These are phyloP conservation scores for Mycothermus thermophilus DNA, from an alignment of 495 filamentous ascomycete species.

Conservation along the genomic window DNA sequence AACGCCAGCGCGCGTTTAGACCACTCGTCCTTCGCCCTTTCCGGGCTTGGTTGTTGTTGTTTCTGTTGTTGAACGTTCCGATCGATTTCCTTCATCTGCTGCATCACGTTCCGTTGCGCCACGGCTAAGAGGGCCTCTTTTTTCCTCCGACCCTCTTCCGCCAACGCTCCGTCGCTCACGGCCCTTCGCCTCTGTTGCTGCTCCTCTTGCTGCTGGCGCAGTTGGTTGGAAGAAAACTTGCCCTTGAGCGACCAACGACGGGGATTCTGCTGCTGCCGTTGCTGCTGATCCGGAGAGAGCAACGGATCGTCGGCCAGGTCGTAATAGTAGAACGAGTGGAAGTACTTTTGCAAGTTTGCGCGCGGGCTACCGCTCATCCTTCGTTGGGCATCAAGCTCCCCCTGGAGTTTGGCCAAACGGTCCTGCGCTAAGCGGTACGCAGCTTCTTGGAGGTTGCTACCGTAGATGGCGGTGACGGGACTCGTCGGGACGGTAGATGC, in stretches of 20 bases:
- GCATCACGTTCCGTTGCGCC: constrained; percentile 74
- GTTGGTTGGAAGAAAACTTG: no score
- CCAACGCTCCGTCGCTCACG: no score
- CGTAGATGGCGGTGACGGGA: constrained; percentile 21
- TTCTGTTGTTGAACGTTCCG: constrained; percentile 64
- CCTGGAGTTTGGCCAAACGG: constrained; percentile 63
- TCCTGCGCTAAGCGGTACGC: constrained; percentile 75
- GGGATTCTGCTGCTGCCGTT: no score
- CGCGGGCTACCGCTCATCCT: no score
- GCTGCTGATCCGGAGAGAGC: no score
- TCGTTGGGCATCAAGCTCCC: constrained; percentile 59
- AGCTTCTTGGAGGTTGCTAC: constrained; percentile 56
- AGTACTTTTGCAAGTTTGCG: no score
- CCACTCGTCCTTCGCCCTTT: constrained; percentile 65
- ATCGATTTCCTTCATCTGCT: constrained; percentile 64
- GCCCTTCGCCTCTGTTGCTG: no score
- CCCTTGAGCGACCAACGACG: no score
- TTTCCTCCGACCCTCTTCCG: constrained; percentile 59
- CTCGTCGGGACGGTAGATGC: constrained; percentile 35
- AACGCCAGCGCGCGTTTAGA: constrained; percentile 56
- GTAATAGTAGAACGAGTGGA: no score
- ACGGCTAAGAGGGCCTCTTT: constrained; percentile 59
- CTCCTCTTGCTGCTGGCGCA: constrained; percentile 59
- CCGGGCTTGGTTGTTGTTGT: no score
- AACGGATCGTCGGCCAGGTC: no score